Evolutionary conservation across 129 eudicot species (phyloP), one percentile per base, ranked within the genome.

Genomic region (Tagetes erecta): DNA sequence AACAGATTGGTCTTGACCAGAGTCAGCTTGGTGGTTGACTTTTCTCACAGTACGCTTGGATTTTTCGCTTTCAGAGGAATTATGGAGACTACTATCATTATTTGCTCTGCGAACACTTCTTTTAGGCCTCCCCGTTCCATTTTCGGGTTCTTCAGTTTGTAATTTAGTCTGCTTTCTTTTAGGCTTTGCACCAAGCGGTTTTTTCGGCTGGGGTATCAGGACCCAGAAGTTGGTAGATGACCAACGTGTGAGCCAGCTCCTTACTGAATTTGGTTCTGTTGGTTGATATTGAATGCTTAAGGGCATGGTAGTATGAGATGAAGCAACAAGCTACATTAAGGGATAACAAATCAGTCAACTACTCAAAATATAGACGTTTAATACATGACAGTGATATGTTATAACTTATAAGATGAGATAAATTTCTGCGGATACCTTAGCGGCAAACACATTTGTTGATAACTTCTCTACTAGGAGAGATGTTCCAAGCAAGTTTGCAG

Each of bases 191-290:
- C 81, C 87, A 38, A 65, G 51, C 31, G 42, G 41, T 70, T 84
- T 87, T 72, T 82, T 89, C 8, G 80, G 86, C 8, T 71, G 85
- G 38, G 80, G 81, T 42, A 85, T 69, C 68, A 94, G 91, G 66
- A 72, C 84, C 97, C 97, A 92, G 68, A 89, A 83, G 68, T 70
- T 55, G 68, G 85, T 73, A 33, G 71, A 44, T 20, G 97, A 87
- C 97, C 97, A 92, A 30, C 94, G 87, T 63, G 83, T 89, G 60
- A 92, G 88, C 97, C 96, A 92, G 67, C 57, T 84, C 84, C 74
- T 74, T 2, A 83, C 89, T 12, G 97, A 87, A 85, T 92, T 92
- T 51, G 96, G 88, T 27, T 92, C 97, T 35, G 20, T 46, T 63
- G 75, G 64, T 67, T 92, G 94, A 50, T 92, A 89, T 67, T 92